phyloP scores from a whole-genome alignment of 257 asterid species.

The Solanum paucissectum region DNA sequence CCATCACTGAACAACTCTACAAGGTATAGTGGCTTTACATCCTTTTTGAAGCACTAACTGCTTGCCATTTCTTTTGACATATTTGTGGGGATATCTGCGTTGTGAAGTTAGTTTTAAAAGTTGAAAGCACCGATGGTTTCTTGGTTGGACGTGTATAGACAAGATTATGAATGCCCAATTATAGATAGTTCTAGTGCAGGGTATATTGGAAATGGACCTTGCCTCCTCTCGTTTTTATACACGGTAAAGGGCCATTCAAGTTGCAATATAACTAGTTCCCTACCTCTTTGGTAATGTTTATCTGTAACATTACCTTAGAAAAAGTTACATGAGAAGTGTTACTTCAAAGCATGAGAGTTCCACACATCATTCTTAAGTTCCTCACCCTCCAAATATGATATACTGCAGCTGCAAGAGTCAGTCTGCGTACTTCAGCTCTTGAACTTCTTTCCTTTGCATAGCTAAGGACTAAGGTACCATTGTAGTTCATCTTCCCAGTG shows the following conservation, averaged over 20 bases:
- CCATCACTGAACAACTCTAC: slow-evolving; percentile 69
- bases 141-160: background rate
- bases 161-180: background rate
- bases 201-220: background rate
- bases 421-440: too few species aligned
- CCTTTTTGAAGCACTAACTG: background rate
- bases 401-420: too few species aligned
- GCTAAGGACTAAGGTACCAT: too few species aligned
- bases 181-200: background rate
- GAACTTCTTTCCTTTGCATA: too few species aligned
- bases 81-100: background rate
- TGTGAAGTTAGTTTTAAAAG: background rate
- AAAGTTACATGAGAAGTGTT: background rate
- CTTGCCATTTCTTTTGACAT: background rate
- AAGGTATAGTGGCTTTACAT: slow-evolving; percentile 31
- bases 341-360: background rate
- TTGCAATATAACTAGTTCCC: background rate
- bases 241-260: background rate
- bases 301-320: background rate
- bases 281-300: background rate
- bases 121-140: background rate
- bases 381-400: too few species aligned
- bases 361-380: too few species aligned
- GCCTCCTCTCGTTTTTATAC: background rate
- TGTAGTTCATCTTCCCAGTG: too few species aligned